Evolutionary conservation across 2,329 filamentous ascomycete species (phyloP), one percentile per base, ranked within the genome.

Genomic region (Cytospora piceae): DNA sequence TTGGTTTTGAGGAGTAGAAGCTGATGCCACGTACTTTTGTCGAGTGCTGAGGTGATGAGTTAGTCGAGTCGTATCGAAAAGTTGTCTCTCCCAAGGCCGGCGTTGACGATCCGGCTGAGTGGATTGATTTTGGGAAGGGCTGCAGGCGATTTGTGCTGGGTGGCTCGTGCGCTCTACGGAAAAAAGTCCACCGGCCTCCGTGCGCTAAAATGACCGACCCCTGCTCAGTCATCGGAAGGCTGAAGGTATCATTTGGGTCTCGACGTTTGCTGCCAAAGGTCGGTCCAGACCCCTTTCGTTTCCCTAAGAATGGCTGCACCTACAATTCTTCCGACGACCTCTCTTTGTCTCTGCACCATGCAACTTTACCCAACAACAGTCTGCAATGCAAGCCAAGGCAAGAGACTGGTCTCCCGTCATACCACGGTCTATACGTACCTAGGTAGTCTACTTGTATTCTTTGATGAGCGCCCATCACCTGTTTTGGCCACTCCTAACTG

Each of bases 61-160:
- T 63, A 55, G 61, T 63, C 61, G 61, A 55, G 53, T 63, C 61
- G 61, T 63, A 63, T 63, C 61, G 56, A 63, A 63, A 57, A 49
- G 46, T 49, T 49, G 46, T 49, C 46, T 49, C 46, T 65, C 53
- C 51, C 63, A 51, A 51, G 39, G 62, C 54, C 58, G 63, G 63
- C 57, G 58, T 65, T 65, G 63, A 53, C 57, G 63, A 62, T 65
- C 63, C 58, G 52, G 55, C 24, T 52, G 61, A 24, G 61, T 63
- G 61, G 61, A 31, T 63, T 63, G 61, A 63, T 63, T 63, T 63
- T 63, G 61, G 53, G 39, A 51, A 46, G 6, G 27, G 46, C 37
- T 27, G 37, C 51, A 49, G 51, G 53, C 61, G 61, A 63, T 63
- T 63, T 63, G 61, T 63, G 61, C 42, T 39, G 53, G 24, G 2